These are phyloP conservation scores for Paratinospora sagittata DNA, from an alignment of 164 flowering plant genomes.

Conservation along the genomic window DNA sequence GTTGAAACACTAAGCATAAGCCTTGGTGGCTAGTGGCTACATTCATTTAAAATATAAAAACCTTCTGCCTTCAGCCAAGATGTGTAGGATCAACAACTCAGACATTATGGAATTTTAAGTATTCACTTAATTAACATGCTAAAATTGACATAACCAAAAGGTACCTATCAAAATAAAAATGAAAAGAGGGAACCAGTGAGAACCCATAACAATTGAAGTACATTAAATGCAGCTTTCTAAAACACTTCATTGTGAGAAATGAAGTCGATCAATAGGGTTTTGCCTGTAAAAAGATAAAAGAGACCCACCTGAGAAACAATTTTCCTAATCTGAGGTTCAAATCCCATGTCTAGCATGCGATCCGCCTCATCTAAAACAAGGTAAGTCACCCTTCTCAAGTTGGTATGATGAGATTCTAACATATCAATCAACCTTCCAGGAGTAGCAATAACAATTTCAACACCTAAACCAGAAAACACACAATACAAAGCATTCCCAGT, in stretches of 20 bases:
- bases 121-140: background rate
- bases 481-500: conserved; percentile 10
- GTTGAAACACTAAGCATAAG: background rate
- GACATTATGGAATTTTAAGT: background rate
- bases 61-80: background rate
- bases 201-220: background rate
- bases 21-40: background rate
- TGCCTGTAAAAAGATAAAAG: conserved; percentile 3
- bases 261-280: background rate
- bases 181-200: background rate
- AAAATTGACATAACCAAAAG: background rate
- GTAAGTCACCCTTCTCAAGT: conserved; percentile 93
- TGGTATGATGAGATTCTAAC: conserved; percentile 93
- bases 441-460: conserved; percentile 96
- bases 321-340: conserved; percentile 15
- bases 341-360: conserved; percentile 94
- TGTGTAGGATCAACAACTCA: background rate
- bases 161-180: too few species aligned
- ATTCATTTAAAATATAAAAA: background rate
- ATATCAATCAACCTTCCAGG: conserved; percentile 99
- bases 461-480: conserved; percentile 47
- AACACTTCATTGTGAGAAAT: background rate
- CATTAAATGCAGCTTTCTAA: background rate
- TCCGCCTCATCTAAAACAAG: conserved; percentile 99
- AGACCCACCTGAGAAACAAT: conserved; percentile 37